These are phyloP conservation scores for Leishmania braziliensis DNA, from an alignment of 208 protist genomes.

Conservation along the genomic window DNA sequence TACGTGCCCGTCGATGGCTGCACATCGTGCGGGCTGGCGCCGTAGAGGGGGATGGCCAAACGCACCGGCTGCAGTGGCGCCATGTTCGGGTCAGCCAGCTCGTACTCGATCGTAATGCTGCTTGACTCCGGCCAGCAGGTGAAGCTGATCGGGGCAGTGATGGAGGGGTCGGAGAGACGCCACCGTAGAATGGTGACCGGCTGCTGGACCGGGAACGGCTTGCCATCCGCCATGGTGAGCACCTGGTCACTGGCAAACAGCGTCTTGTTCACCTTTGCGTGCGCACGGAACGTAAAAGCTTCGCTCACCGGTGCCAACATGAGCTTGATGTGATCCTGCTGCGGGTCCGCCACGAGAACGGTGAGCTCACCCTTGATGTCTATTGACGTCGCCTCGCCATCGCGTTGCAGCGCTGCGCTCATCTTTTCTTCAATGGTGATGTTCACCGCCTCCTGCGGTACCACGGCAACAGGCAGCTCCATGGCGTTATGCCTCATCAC, in stretches of 20 bases:
- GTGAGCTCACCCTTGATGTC: slow-evolving; percentile 83
- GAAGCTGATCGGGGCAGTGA: slow-evolving; percentile 65
- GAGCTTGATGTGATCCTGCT: slow-evolving; percentile 57
- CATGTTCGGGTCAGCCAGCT: slow-evolving; percentile 48
- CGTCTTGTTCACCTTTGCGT: slow-evolving; percentile 86
- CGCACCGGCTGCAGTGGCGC: slow-evolving; percentile 53
- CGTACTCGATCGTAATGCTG: slow-evolving; percentile 85
- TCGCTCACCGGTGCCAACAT: slow-evolving; percentile 50
- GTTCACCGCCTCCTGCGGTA: slow-evolving; percentile 45
- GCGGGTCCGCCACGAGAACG: slow-evolving; percentile 69
- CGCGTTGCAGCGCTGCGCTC: slow-evolving; percentile 53
- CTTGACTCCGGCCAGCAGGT: slow-evolving; percentile 78
- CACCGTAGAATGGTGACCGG: slow-evolving; percentile 81
- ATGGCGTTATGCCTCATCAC: background rate
- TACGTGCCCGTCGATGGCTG: slow-evolving; percentile 53
- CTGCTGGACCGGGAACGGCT: slow-evolving; percentile 82
- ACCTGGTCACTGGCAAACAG: slow-evolving; percentile 79
- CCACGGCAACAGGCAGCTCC: slow-evolving; percentile 3
- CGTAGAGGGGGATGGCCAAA: slow-evolving; percentile 68
- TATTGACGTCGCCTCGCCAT: slow-evolving; percentile 48
- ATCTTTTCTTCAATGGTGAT: slow-evolving; percentile 73
- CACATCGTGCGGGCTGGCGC: slow-evolving; percentile 35
- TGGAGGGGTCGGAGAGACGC: slow-evolving; percentile 35
- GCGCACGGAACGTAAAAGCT: slow-evolving; percentile 81
- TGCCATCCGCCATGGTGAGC: slow-evolving; percentile 76